Conservation (phyloP, 345 rosid genomes). For the Mallotus nudiflorus region DNA sequence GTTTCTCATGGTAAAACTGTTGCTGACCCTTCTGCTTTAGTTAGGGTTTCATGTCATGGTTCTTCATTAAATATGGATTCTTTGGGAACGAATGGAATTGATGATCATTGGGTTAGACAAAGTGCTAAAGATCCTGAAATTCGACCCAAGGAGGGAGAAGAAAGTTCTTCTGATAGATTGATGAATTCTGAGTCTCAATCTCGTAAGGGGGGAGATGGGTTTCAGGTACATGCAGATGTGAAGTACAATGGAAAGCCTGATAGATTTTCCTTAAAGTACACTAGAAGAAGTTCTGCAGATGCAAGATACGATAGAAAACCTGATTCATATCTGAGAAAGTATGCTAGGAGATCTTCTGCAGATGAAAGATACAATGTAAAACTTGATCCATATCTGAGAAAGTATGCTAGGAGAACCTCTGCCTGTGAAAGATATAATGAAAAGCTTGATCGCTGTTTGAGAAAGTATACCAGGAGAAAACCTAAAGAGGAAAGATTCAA, state of each 20-base stretch:
- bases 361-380: neutral
- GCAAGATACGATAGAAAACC: slow-evolving; percentile 6
- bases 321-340: slow-evolving; percentile 41
- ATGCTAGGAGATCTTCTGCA: slow-evolving; percentile 31
- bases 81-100: neutral
- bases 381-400: neutral
- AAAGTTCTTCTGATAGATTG: slow-evolving; percentile 29
- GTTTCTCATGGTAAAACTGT: slow-evolving; percentile 3
- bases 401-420: slow-evolving; percentile 6
- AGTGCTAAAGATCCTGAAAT: slow-evolving; percentile 1
- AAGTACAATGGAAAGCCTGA: slow-evolving; percentile 20
- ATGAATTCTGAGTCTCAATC: slow-evolving; percentile 21
- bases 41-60: slow-evolving; percentile 1
- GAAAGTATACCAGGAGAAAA: neutral
- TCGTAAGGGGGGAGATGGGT: slow-evolving; percentile 16
- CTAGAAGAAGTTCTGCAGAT: slow-evolving; percentile 25
- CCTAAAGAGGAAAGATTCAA: slow-evolving; percentile 1
- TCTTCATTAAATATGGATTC: neutral
- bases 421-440: neutral
- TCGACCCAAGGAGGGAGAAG: slow-evolving; percentile 27
- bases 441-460: neutral
- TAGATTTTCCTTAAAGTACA: slow-evolving; percentile 35
- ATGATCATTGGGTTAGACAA: slow-evolving; percentile 2
- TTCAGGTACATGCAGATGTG: neutral
- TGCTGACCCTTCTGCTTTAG: slow-evolving; percentile 14